A percentile compares a stretch with the other conserved stretches of the same genome.
Conservation (phyloP, 805 yeast species). For the Teunomyces atbi region DNA sequence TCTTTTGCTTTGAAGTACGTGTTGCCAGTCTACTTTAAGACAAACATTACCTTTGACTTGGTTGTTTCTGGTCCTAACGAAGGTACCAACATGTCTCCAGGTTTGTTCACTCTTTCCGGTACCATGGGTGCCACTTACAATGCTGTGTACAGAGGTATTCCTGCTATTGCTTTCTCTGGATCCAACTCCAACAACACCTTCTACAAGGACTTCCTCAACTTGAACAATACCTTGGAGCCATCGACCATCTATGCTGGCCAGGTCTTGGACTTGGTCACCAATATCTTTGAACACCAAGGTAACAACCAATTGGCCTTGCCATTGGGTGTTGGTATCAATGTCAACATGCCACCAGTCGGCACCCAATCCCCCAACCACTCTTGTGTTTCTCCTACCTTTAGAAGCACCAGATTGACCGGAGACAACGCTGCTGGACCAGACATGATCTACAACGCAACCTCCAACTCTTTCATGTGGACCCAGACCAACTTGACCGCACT, state of each 20-base stretch:
- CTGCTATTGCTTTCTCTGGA: constrained; percentile 54
- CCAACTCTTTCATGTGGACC: constrained; percentile 25
- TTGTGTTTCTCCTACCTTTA: constrained; percentile 44
- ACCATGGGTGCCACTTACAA: constrained; percentile 52
- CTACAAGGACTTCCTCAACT: constrained; percentile 43
- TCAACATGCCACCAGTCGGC: constrained; percentile 47
- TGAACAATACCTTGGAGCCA: constrained; percentile 37
- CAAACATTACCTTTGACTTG: constrained; percentile 44
- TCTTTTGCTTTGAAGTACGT: constrained; percentile 48
- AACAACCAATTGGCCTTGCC: constrained; percentile 40
- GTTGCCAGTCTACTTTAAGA: constrained; percentile 41
- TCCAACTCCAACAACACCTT: constrained; percentile 49
- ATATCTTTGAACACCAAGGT: constrained; percentile 38
- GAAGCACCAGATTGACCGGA: constrained; percentile 48
- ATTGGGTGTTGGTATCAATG: constrained; percentile 44
- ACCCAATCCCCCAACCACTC: constrained; percentile 29
- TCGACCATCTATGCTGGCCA: constrained; percentile 45
- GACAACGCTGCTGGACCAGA: constrained; percentile 27
- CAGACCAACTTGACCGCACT: constrained; percentile 16
- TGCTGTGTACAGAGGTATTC: constrained; percentile 46
- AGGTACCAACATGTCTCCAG: constrained; percentile 47
- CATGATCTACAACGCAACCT: constrained; percentile 39
- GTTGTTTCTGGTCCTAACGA: constrained; percentile 55
- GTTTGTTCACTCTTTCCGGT: constrained; percentile 44
- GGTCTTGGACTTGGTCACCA: constrained; percentile 38